A percentile compares a stretch with the other conserved stretches of the same genome.
Evolutionary conservation across 108 stramenopile species (phyloP).

Genomic region (Cyclotella kingstonii): DNA sequence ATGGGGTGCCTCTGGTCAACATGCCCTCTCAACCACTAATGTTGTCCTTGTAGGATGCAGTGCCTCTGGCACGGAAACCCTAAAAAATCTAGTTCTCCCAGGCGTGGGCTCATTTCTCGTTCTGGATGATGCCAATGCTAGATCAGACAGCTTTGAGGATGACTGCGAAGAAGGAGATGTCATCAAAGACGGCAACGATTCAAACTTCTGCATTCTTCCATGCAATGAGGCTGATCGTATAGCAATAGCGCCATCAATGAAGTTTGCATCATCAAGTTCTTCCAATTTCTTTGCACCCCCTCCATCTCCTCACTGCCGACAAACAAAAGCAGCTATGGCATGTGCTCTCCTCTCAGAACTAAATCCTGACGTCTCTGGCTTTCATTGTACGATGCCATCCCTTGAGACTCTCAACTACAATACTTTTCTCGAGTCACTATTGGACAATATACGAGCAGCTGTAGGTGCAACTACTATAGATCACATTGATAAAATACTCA

Average conservation of each 20-base stretch:
- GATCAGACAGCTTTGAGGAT: too few species aligned
- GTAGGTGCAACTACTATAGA: too few species aligned
- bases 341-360: constrained; percentile 58
- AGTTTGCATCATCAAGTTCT: constrained; percentile 1
- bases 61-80: constrained; percentile 93
- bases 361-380: constrained; percentile 80
- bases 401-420: constrained; percentile 31
- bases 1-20: constrained; percentile 96
- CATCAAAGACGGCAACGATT: constrained; percentile 32
- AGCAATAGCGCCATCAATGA: constrained; percentile 3
- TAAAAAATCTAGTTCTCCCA: constrained; percentile 98
- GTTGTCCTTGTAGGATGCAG: constrained; percentile 79
- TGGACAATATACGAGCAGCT: not conserved
- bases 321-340: constrained; percentile 32
- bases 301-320: not conserved
- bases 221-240: too few species aligned
- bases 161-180: not conserved
- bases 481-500: constrained; percentile 45
- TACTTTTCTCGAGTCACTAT: constrained; percentile 17
- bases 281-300: constrained; percentile 71
- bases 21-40: constrained; percentile 58
- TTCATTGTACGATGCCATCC: constrained; percentile 45
- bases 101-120: constrained; percentile 93
- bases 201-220: not conserved
- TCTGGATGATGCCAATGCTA: constrained; percentile 80